phyloP scores from a whole-genome alignment of 352 stramenopile species.

The Pythium grandisporangium region DNA sequence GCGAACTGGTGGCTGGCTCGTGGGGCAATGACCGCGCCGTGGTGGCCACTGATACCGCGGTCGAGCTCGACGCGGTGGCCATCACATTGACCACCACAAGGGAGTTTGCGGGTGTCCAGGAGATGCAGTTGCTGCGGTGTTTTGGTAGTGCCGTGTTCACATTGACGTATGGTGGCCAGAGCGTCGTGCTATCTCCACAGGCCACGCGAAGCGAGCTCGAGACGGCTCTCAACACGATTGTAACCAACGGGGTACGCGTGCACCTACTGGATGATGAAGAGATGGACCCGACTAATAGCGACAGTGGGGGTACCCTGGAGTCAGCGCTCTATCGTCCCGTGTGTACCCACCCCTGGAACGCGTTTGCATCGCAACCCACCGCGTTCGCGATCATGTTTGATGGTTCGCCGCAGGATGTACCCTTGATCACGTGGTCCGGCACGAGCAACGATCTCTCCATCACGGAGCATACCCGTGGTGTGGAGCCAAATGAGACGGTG shows the following conservation, averaged over 20 bases:
- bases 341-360: too few relatives aligned
- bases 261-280: slow-evolving; percentile 21
- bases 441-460: slow-evolving; percentile 59
- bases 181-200: slow-evolving; percentile 21
- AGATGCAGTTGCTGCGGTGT: slow-evolving; percentile 59
- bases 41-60: slow-evolving; percentile 25
- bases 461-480: slow-evolving; percentile 46
- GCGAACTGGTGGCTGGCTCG: slow-evolving; percentile 40
- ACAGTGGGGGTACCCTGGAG: too few relatives aligned
- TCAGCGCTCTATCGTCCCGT: slow-evolving; percentile 38
- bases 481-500: slow-evolving; percentile 12
- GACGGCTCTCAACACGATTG: slow-evolving; percentile 37
- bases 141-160: slow-evolving; percentile 35
- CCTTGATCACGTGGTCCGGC: slow-evolving; percentile 36
- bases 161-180: slow-evolving; percentile 19
- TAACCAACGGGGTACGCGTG: slow-evolving; percentile 31
- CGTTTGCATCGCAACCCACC: slow-evolving; percentile 19
- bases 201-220: slow-evolving; percentile 41
- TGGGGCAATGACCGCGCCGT: slow-evolving; percentile 66
- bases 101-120: slow-evolving; percentile 55
- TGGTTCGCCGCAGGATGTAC: slow-evolving; percentile 28
- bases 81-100: slow-evolving; percentile 39
- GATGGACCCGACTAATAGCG: slow-evolving; percentile 6
- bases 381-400: slow-evolving; percentile 61
- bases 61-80: too few relatives aligned